Evolutionary conservation across 352 stramenopile genomes (phyloP).

Genomic region (Globisporangium paroecandrum): DNA sequence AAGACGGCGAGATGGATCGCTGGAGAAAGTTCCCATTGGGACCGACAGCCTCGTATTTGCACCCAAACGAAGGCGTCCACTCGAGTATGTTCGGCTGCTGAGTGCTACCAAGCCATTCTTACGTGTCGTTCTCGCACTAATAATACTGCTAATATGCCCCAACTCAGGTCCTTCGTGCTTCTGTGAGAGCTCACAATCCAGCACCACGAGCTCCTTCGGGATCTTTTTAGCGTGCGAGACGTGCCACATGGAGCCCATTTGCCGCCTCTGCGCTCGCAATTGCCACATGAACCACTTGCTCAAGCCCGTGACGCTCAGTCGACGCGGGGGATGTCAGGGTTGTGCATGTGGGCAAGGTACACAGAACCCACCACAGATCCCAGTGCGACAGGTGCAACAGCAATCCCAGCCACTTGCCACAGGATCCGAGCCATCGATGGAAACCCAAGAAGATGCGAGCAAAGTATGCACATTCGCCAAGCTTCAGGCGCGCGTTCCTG

Average conservation of each 20-base stretch:
- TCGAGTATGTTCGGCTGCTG: neutral
- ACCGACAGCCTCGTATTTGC: neutral
- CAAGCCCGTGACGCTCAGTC: slow-evolving; percentile 11
- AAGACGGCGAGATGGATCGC: slow-evolving; percentile 46
- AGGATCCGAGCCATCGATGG: neutral
- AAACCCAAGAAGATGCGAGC: neutral
- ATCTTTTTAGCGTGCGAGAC: slow-evolving; percentile 48
- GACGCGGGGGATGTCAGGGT: neutral
- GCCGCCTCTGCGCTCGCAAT: slow-evolving; percentile 42
- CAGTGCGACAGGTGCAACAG: neutral
- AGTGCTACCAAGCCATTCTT: neutral
- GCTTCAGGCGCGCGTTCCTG: neutral
- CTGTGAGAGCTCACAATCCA: slow-evolving; percentile 32
- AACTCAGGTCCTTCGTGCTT: slow-evolving; percentile 17
- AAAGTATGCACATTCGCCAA: neutral
- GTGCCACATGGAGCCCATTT: slow-evolving; percentile 41
- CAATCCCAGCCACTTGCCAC: neutral
- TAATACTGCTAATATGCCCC: neutral
- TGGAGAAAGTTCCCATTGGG: slow-evolving; percentile 63
- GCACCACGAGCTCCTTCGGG: slow-evolving; percentile 24
- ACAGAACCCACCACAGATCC: neutral
- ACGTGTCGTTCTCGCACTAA: too few relatives aligned
- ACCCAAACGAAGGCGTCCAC: slow-evolving; percentile 9
- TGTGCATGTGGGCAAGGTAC: neutral
- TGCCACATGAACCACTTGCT: slow-evolving; percentile 46